phyloP scores from a whole-genome alignment of 352 stramenopile genomes.

The Blastocystis sp. region DNA sequence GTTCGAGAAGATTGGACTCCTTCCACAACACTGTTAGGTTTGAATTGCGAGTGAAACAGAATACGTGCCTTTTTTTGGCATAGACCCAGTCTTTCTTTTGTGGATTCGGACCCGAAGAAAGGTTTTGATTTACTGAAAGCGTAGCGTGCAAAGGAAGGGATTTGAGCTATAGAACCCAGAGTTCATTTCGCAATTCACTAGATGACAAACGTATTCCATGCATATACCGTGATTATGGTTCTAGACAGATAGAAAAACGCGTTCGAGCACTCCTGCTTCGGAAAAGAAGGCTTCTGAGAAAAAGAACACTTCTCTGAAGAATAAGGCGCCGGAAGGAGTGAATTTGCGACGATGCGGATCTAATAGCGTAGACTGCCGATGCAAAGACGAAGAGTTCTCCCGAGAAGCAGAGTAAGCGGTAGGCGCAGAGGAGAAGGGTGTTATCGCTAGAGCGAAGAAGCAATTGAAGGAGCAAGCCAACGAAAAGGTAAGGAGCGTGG shows the following conservation, averaged over 20 bases:
- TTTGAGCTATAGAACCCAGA: neutral
- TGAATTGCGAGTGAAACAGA: neutral
- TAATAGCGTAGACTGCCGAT: neutral
- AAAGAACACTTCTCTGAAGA: neutral
- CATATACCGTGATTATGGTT: neutral
- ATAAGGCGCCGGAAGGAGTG: neutral
- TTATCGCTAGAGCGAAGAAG: neutral
- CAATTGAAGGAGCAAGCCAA: neutral
- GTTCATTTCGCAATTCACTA: neutral
- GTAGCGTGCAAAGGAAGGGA: neutral
- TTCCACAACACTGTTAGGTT: neutral
- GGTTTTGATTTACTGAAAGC: neutral
- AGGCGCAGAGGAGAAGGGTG: neutral
- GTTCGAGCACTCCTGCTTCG: neutral
- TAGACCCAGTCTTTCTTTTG: too few species aligned
- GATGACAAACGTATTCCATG: neutral
- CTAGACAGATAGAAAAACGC: neutral
- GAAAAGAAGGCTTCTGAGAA: neutral
- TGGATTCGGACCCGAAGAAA: too few species aligned
- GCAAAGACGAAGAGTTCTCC: neutral
- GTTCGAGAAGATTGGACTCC: neutral
- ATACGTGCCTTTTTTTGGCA: neutral
- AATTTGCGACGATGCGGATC: neutral
- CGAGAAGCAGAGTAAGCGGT: constrained; percentile 19
- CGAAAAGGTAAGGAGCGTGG: constrained; percentile 45